A percentile compares a stretch with the other conserved stretches of the same genome.
Evolutionary conservation across 2,329 filamentous ascomycete genomes (phyloP).

Genomic region (Aspergillus sp.): DNA sequence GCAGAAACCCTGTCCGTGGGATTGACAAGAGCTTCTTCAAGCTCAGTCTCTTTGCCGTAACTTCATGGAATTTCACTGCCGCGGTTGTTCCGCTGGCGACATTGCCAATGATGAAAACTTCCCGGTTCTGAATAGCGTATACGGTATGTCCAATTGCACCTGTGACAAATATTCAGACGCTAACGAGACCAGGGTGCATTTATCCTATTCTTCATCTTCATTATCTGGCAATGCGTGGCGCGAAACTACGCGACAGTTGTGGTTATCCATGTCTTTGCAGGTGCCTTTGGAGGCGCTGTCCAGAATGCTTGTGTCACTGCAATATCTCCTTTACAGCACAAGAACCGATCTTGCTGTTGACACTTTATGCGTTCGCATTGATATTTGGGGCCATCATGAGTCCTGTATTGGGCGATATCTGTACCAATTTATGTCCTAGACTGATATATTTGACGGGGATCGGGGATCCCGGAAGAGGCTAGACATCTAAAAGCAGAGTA

Average conservation of each 20-base stretch:
- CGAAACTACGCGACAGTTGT: neutral
- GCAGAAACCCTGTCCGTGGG: slow-evolving; percentile 8
- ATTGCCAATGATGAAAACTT: slow-evolving; percentile 15
- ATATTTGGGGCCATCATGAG: neutral
- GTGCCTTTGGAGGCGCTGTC: neutral
- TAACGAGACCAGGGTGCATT: neutral
- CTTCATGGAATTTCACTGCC: slow-evolving; percentile 14
- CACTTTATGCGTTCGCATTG: neutral
- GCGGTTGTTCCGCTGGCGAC: slow-evolving; percentile 13
- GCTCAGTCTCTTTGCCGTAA: slow-evolving; percentile 15
- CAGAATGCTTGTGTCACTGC: slow-evolving; percentile 1
- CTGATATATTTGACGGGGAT: too few species aligned
- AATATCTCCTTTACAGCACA: slow-evolving; percentile 1
- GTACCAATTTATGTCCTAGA: too few species aligned
- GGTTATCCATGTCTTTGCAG: neutral
- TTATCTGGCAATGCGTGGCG: neutral
- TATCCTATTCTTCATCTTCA: neutral
- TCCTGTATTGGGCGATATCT: slow-evolving; percentile 1
- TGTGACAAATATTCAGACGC: neutral
- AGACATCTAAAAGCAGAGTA: too few species aligned
- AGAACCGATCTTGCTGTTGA: neutral
- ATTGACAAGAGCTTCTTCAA: slow-evolving; percentile 12
- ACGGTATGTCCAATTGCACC: slow-evolving; percentile 2
- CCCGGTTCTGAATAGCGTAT: slow-evolving; percentile 10
- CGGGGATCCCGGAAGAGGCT: too few species aligned